Percentiles rank a stretch among this genome's conserved stretches.
phyloP scores from a whole-genome alignment of 2,329 filamentous ascomycete species.

The Cladorrhinum sp. region DNA sequence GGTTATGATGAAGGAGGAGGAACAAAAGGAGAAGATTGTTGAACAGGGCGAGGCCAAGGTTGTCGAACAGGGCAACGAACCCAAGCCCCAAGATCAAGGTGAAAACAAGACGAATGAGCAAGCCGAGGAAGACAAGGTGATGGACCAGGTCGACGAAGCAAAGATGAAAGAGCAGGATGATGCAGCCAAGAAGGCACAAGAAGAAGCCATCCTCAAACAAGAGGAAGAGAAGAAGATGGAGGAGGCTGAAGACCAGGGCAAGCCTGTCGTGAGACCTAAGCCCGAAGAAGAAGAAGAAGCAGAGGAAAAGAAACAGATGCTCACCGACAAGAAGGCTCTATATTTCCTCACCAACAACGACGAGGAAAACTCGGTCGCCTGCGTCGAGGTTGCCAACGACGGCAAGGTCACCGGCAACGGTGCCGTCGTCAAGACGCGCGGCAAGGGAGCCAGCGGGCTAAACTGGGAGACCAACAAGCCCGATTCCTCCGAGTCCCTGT shows the following conservation, averaged over 20 bases:
- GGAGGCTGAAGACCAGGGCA: not conserved
- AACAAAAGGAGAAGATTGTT: not conserved
- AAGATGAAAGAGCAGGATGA: not conserved
- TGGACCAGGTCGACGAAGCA: not conserved
- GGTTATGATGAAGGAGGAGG: not conserved
- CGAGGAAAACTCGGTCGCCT: conserved; percentile 45
- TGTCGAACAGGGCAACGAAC: not conserved
- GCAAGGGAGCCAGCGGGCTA: conserved; percentile 37
- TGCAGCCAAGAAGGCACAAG: not conserved
- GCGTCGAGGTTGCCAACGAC: conserved; percentile 45
- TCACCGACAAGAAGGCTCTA: conserved; percentile 40
- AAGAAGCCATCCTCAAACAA: not conserved
- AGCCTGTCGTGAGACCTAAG: not conserved
- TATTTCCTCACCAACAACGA: conserved; percentile 60
- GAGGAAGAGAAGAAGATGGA: conserved; percentile 1
- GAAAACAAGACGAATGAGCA: not conserved
- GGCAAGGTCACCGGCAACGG: conserved; percentile 44
- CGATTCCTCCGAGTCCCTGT: conserved; percentile 49
- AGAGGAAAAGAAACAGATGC: not conserved
- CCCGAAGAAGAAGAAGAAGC: not conserved
- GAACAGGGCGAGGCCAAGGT: not conserved
- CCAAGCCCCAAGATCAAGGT: not conserved
- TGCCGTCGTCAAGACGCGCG: conserved; percentile 40
- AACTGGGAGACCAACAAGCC: conserved; percentile 43
- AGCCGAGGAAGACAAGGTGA: not conserved